Base-by-base conservation (phyloP, 2,329 filamentous ascomycete genomes). In the Aspergillus quadrilineatus region DNA sequence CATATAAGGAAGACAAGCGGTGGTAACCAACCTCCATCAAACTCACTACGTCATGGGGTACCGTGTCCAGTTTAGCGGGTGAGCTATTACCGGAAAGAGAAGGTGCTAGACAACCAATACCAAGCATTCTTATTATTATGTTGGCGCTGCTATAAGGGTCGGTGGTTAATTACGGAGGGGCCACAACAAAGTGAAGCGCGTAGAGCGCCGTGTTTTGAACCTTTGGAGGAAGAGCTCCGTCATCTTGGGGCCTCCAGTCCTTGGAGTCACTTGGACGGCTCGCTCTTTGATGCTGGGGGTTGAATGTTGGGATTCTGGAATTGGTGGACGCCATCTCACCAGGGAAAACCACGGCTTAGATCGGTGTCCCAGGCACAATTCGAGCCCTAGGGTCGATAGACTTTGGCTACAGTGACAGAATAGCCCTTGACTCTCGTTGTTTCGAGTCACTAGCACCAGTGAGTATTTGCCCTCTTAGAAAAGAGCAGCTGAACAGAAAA, bases 11-110 rank as follows among this genome's bases (percentile, higher is more conserved):
- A 22, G 7, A 14, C 39, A 4, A 22, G 17, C 7, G 39, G 17
- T 6, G 3, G 14, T 42, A 42, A 17, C 39, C 3, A 7, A 42
- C 7, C 4, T 6, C 8, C 4, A 8, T 42, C 36, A 6, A 39
- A 39, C 12, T 14, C 12, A 47, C 22, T 62, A 62, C 60, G 60
- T 62, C 58, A 62, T 50, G 44, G 50, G 50, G 44, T 55, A 22
- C 59, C 52, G 43, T 49, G 56, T 60, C 37, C 41, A 52, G 55
- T 22, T 32, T 37, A 46, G 34, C 43, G 22, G 22, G 30, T 32
- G 9, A 44, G 22, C 34, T 39, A n/a, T 15, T 37, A 28, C 53
- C 37, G 37, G 51, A 28, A 49, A 55, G 51, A 42, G 52, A 32
- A 53, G 44, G 29, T 44, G 37, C 56, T 45, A 49, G 54, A 44